Conservation (phyloP, 495 filamentous ascomycete species). For the Neurospora sp. region DNA sequence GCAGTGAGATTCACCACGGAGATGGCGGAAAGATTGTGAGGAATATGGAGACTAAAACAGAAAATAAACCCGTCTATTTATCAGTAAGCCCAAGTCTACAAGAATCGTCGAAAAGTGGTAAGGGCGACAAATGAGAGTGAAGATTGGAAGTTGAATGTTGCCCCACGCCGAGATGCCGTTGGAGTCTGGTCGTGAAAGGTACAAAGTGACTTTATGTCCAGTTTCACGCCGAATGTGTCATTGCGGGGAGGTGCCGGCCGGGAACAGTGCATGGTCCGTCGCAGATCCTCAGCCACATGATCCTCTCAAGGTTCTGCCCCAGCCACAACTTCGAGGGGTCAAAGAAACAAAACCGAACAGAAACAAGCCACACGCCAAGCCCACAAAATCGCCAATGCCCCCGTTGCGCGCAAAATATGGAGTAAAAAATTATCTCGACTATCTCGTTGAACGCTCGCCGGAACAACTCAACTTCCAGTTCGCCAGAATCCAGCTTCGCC, state of each 20-base stretch:
- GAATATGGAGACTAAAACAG: not conserved
- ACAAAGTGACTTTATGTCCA: not conserved
- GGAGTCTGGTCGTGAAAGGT: not conserved
- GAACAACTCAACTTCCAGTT: not conserved
- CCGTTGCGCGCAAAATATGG: conserved; percentile 5
- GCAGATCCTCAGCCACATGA: not conserved
- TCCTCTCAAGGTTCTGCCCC: not conserved
- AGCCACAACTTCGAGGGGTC: not conserved
- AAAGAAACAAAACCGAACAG: not conserved
- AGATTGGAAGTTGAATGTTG: not conserved
- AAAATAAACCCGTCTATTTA: not conserved
- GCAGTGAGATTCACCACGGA: not conserved
- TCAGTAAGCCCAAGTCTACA: not conserved
- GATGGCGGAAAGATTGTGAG: not conserved
- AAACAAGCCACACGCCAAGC: conserved; percentile 3
- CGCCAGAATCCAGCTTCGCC: conserved; percentile 20
- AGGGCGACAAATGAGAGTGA: not conserved
- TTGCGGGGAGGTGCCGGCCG: conserved; percentile 2
- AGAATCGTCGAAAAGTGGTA: not conserved
- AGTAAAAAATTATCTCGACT: conserved; percentile 1
- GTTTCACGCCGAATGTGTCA: conserved; percentile 30
- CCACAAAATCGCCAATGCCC: conserved; percentile 10
- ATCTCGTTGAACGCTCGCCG: not conserved
- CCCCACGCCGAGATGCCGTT: not conserved
- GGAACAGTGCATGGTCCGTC: not conserved